Evolutionary conservation across 2,329 filamentous ascomycete species (phyloP), one percentile per base, ranked within the genome.

Genomic region (Nakataea oryzae): DNA sequence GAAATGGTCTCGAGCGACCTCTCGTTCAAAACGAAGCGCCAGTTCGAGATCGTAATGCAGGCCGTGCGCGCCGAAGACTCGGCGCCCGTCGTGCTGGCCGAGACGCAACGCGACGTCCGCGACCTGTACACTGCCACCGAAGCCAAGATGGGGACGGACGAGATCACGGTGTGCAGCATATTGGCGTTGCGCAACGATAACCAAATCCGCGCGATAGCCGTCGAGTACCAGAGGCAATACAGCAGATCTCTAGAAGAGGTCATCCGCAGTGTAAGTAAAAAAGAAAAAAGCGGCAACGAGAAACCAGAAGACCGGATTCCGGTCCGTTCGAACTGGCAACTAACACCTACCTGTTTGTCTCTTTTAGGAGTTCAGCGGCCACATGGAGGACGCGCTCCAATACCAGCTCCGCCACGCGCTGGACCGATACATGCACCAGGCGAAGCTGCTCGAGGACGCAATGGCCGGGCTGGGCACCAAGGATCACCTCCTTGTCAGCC

Each of bases 381-480:
- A 97, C 72, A 97, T 97, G 92, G 81, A 93, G 72, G 84, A 90
- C 21, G 91, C 91, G 0, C 81, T 97, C 0, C 76, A 95, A 29
- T 86, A 86, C 71, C 91, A 96, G 73, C 78, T 97, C n/a, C 82
- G 83, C 13, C 81, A 87, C 14, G 93, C 90, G 3, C 78, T 84
- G 7, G 91, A 97, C 74, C 90, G 88, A 66, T 91, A 90, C 63
- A 88, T 90, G 80, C 87, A 91, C 66, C 93, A 96, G 68, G 95
- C 93, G 0, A 77, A 82, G 27, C 78, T 91, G 5, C 80, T 97
- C n/a, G 92, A 97, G 71, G 89, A 90, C 17, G 81, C 89, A 21
- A 97, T 97, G 93, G 82, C 85, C 1, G 95, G 93, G 0, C 69
- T 88, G 66, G 93, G 93, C 2, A 97, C 95, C 13, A 93, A 95